phyloP scores from a whole-genome alignment of 202 grass and related monocot genomes.

The Setaria viridis region DNA sequence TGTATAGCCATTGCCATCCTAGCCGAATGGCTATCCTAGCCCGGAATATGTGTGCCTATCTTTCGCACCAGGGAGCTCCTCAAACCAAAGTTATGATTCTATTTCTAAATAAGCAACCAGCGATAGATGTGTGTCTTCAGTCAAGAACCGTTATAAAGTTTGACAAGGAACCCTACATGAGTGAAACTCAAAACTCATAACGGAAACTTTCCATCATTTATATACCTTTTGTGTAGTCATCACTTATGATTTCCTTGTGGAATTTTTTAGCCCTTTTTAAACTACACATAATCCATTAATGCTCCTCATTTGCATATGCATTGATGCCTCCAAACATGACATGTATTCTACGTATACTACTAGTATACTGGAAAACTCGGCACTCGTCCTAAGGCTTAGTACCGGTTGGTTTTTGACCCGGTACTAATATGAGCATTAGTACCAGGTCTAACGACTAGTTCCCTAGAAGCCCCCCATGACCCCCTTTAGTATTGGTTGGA shows the following conservation, averaged over 20 bases:
- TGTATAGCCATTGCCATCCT: neutral
- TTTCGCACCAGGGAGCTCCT: neutral
- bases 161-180: neutral
- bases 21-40: too few species aligned
- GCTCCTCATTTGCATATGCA: too few species aligned
- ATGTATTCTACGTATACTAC: too few species aligned
- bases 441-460: too few species aligned
- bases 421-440: too few species aligned
- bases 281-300: neutral
- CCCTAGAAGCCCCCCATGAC: too few species aligned
- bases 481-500: too few species aligned
- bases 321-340: too few species aligned
- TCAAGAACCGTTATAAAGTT: neutral
- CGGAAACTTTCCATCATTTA: neutral
- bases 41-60: slow-evolving; percentile 23
- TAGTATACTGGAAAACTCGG: too few species aligned
- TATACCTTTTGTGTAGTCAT: neutral
- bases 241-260: neutral
- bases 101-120: neutral
- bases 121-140: neutral
- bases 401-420: too few species aligned
- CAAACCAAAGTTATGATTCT: slow-evolving; percentile 23
- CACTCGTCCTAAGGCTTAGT: too few species aligned
- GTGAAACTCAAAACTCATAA: slow-evolving; percentile 19
- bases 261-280: neutral